Evolutionary conservation across 805 yeast species (phyloP).

Genomic region (Kuraishia ogatae): DNA sequence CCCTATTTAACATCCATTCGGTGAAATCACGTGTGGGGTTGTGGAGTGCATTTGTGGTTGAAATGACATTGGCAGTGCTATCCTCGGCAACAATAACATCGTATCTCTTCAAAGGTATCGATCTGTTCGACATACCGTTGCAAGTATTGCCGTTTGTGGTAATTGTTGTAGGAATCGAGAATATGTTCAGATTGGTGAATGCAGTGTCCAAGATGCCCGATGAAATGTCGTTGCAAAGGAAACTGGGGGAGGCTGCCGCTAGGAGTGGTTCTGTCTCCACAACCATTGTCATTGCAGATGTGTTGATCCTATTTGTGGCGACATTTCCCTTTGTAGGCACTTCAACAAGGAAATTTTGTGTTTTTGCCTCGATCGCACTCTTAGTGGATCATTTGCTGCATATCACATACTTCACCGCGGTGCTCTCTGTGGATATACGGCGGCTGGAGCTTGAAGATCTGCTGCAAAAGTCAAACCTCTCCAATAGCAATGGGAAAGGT

Average conservation of each 20-base stretch:
- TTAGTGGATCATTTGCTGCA: slow-evolving; percentile 53
- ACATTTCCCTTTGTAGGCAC: slow-evolving; percentile 19
- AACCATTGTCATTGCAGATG: slow-evolving; percentile 21
- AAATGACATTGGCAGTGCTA: slow-evolving; percentile 27
- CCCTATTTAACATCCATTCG: slow-evolving; percentile 30
- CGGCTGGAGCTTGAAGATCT: slow-evolving; percentile 54
- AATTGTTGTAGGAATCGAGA: slow-evolving; percentile 34
- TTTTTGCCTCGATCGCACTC: slow-evolving; percentile 39
- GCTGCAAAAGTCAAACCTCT: slow-evolving; percentile 15
- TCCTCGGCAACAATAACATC: slow-evolving; percentile 35
- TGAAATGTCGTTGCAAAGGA: slow-evolving; percentile 29
- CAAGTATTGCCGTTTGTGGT: slow-evolving; percentile 32
- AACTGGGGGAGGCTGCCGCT: slow-evolving; percentile 27
- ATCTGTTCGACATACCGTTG: slow-evolving; percentile 28
- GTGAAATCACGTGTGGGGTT: slow-evolving; percentile 40
- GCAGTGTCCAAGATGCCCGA: slow-evolving; percentile 30
- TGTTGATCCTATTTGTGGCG: slow-evolving; percentile 14
- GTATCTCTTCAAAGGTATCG: slow-evolving; percentile 23
- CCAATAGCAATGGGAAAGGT: not conserved
- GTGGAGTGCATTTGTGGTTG: slow-evolving; percentile 32
- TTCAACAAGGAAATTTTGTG: slow-evolving; percentile 29
- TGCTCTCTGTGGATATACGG: slow-evolving; percentile 58
- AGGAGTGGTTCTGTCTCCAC: slow-evolving; percentile 29
- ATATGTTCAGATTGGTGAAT: slow-evolving; percentile 35
- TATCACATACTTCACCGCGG: slow-evolving; percentile 54